Percentiles rank a stretch among this genome's conserved stretches.
These are phyloP conservation scores for Tieghemostelium lacteum DNA, from an alignment of 78 protist species.

Conservation along the genomic window DNA sequence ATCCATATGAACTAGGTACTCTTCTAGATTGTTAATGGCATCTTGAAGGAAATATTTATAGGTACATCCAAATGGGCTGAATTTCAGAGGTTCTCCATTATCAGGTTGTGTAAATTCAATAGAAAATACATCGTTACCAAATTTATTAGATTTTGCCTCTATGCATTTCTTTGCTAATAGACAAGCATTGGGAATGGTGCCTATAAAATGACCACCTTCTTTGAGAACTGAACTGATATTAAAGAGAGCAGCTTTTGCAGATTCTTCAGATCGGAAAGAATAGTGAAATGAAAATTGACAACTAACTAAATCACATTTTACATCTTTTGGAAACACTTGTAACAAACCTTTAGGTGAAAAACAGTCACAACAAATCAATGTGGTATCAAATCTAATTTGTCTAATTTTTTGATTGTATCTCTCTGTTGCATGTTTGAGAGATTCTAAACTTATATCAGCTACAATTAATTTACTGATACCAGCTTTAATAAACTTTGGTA, in stretches of 20 bases:
- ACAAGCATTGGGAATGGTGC: slow-evolving; percentile 75
- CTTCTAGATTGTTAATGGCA: slow-evolving; percentile 60
- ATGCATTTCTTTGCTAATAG: slow-evolving; percentile 63
- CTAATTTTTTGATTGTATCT: slow-evolving; percentile 23
- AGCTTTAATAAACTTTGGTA: slow-evolving; percentile 81
- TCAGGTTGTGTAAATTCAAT: slow-evolving; percentile 57
- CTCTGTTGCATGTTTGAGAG: slow-evolving; percentile 63
- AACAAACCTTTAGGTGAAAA: slow-evolving; percentile 51
- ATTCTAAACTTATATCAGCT: slow-evolving; percentile 77
- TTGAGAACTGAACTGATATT: slow-evolving; percentile 77
- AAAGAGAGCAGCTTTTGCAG: slow-evolving; percentile 58
- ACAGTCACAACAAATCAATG: slow-evolving; percentile 48
- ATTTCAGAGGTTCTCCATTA: neutral
- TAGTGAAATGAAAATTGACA: slow-evolving; percentile 92
- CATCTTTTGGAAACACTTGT: slow-evolving; percentile 15
- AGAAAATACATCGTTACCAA: slow-evolving; percentile 61
- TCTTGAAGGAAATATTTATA: slow-evolving; percentile 71
- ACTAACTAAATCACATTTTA: slow-evolving; percentile 82
- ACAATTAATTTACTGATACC: slow-evolving; percentile 27
- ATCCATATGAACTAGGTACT: slow-evolving; percentile 66
- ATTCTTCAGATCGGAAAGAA: slow-evolving; percentile 77
- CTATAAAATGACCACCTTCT: slow-evolving; percentile 76
- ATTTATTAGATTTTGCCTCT: slow-evolving; percentile 11
- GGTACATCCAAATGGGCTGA: slow-evolving; percentile 71
- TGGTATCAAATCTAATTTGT: slow-evolving; percentile 2